Conservation (phyloP, 2,329 filamentous ascomycete species). For the Trichoderma cornu-damae region DNA sequence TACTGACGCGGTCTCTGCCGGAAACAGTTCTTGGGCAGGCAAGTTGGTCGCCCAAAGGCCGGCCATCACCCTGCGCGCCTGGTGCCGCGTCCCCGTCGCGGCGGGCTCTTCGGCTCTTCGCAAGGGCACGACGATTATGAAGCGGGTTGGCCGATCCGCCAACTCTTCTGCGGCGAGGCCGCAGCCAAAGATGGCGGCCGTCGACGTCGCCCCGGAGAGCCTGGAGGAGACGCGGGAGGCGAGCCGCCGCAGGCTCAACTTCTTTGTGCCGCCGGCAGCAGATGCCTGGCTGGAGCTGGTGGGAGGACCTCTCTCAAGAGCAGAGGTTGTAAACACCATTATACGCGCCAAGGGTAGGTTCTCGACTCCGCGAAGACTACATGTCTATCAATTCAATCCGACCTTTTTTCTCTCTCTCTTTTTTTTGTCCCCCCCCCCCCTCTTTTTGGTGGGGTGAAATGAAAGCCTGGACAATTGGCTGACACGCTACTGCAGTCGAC, state of each 20-base stretch:
- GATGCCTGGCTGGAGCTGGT: slow-evolving; percentile 1
- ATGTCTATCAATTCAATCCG: too few relatives aligned
- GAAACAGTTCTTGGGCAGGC: slow-evolving; percentile 25
- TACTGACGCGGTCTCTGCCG: not conserved
- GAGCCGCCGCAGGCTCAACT: slow-evolving; percentile 16
- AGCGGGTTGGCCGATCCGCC: slow-evolving; percentile 27
- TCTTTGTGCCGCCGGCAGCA: slow-evolving; percentile 7
- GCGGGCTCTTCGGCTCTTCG: slow-evolving; percentile 25
- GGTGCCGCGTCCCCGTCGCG: slow-evolving; percentile 29
- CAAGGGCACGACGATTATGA: slow-evolving; percentile 30
- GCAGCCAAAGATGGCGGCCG: not conserved
- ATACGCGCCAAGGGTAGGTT: slow-evolving; percentile 32
- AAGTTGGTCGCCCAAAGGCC: slow-evolving; percentile 22
- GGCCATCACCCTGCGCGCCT: slow-evolving; percentile 27
- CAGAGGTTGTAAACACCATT: slow-evolving; percentile 17
- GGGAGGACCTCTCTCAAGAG: slow-evolving; percentile 17
- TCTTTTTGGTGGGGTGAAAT: too few relatives aligned
- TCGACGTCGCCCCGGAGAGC: not conserved
- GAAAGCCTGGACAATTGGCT: not conserved
- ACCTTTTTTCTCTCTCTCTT: too few relatives aligned
- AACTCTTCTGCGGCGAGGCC: not conserved
- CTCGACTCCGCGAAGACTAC: not conserved
- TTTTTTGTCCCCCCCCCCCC: too few relatives aligned
- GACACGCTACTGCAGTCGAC: slow-evolving; percentile 24
- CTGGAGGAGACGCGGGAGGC: not conserved